Base-by-base conservation (phyloP, 2,329 filamentous ascomycete species). In the Aureobasidium sp. region DNA sequence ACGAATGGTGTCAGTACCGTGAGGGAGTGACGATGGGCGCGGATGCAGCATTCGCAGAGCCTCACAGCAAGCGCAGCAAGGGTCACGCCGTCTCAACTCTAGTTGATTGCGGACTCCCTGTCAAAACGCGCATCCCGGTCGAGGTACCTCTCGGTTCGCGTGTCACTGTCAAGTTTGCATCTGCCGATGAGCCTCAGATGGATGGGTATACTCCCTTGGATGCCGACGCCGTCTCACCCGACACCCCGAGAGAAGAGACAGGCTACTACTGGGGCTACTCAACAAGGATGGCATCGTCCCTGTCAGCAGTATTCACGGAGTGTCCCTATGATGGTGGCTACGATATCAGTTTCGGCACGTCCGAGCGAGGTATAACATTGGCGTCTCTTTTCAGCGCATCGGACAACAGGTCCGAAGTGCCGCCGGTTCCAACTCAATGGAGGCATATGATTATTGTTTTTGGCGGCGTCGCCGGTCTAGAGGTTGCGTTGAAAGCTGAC, bases 231-330 rank as follows among this genome's bases (percentile, higher is more conserved):
- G 85, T 93, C 2, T 79, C 85, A 37, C 88, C 89, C 0, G 77
- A 81, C 27, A 75, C 80, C 3, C 90, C 90, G 0, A 81, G 90
- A 61, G 86, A 87, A 57, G 84, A 91, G 64, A 83, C 78, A 1
- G 90, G 90, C 0, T 94, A 90, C 73, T 95, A 92, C 74, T 95
- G 90, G 90, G 90, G 90, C 47, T 95, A 88, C 72, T 80, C 77
- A 9, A 84, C 91, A 3, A 83, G 90, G 27, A 83, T 80, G 63
- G 85, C 85, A 37, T 68, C 73, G 4, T 86, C 83, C 2, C 79
- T 95, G 5, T 88, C 88, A 5, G 77, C 81, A 5, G 84, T 95
- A 8, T 91, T 93, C 68, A 91, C 89, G 4, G 89, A 92, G 70
- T 86, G 84, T 65, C 80, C 84, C 0, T 90, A 83, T 69, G 84